Conservation (phyloP, 1,139 yeast genomes). For the Wickerhamomyces sp. region DNA sequence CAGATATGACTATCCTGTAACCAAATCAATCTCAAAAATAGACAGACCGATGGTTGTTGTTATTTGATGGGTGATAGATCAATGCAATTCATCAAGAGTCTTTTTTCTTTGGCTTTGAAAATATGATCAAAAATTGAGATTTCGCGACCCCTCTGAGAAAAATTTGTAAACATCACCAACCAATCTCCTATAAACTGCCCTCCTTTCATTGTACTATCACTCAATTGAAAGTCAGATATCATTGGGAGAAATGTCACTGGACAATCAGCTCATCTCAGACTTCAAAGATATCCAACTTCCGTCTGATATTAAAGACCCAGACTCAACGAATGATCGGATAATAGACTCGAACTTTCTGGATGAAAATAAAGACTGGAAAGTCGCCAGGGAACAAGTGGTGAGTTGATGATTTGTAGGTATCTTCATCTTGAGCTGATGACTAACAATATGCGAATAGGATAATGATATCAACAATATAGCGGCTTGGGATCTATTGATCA, state of each 20-base stretch:
- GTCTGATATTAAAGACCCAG: background rate
- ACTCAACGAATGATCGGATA: background rate
- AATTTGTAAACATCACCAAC: background rate
- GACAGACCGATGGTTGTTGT: background rate
- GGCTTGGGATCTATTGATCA: conserved; percentile 24
- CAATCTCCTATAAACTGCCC: background rate
- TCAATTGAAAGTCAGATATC: background rate
- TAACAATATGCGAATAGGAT: conserved; percentile 7
- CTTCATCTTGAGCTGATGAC: background rate
- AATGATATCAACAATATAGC: background rate
- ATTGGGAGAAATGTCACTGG: background rate
- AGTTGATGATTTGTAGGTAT: background rate
- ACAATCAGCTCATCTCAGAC: background rate
- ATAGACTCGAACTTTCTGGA: conserved; percentile 28
- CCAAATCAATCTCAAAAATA: background rate
- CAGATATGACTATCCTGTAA: background rate
- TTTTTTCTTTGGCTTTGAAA: background rate
- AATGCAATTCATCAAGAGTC: background rate
- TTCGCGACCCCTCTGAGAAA: background rate
- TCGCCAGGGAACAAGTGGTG: conserved; percentile 18
- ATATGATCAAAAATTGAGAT: background rate
- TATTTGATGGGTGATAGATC: background rate
- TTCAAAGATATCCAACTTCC: background rate
- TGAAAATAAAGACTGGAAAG: conserved; percentile 28
- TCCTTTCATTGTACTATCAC: background rate